Conservation (phyloP, 768 basidiomycete genomes). For the Amanita exitialis region DNA sequence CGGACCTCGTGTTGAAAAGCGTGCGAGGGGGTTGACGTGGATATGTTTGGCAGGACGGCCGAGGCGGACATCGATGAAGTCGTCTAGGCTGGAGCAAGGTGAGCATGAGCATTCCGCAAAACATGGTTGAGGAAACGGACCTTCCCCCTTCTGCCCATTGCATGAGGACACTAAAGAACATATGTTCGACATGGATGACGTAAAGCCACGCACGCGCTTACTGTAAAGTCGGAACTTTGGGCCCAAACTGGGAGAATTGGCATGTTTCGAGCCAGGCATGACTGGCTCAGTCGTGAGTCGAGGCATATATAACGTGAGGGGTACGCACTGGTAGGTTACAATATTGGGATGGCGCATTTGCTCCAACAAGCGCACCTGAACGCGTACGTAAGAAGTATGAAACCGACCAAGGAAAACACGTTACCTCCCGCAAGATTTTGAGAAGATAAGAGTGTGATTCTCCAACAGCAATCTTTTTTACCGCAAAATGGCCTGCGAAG, state of each 20-base stretch:
- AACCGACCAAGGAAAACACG: conserved; percentile 7
- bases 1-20: conserved; percentile 12
- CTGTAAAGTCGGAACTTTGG: conserved; percentile 83
- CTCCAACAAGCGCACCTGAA: conserved; percentile 75
- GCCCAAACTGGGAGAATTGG: conserved; percentile 84
- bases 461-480: conserved; percentile 95
- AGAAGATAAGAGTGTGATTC: conserved; percentile 81
- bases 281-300: conserved; percentile 16
- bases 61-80: conserved; percentile 73
- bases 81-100: conserved; percentile 47
- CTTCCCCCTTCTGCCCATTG: conserved; percentile 89
- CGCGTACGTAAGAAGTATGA: not conserved
- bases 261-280: conserved; percentile 88
- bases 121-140: conserved; percentile 15
- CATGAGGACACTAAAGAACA: conserved; percentile 61
- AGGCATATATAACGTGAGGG: not conserved
- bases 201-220: conserved; percentile 23
- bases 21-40: conserved; percentile 29
- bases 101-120: not conserved
- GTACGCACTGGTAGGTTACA: conserved; percentile 72
- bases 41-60: conserved; percentile 48
- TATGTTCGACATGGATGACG: not conserved
- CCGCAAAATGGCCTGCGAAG: conserved; percentile 68
- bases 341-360: conserved; percentile 87
- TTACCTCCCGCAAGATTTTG: conserved; percentile 68